These are phyloP conservation scores for Acanthamoeba sp. DNA, from an alignment of 208 protist genomes.

Conservation along the genomic window DNA sequence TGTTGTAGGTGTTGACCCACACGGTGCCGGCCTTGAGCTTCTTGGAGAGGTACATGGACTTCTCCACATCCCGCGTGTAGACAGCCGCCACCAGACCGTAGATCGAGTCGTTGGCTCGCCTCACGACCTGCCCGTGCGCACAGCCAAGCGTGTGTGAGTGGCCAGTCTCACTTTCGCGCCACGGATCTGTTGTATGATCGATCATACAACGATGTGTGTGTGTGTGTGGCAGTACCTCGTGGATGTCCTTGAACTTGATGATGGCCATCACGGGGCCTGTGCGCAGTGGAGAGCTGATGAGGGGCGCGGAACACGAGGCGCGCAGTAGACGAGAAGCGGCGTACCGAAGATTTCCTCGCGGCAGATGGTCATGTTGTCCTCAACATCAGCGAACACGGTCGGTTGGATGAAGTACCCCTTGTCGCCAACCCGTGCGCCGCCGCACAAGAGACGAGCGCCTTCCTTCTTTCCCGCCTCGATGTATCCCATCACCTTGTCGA, in stretches of 20 bases:
- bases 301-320: neutral
- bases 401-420: slow-evolving; percentile 65
- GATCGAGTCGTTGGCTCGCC: slow-evolving; percentile 47
- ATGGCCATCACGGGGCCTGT: slow-evolving; percentile 7
- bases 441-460: slow-evolving; percentile 5
- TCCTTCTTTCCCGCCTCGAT: slow-evolving; percentile 68
- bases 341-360: slow-evolving; percentile 32
- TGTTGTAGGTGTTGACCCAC: slow-evolving; percentile 65
- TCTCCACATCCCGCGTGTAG: slow-evolving; percentile 39
- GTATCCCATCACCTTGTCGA: slow-evolving; percentile 76
- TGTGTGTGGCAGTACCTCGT: neutral
- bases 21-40: slow-evolving; percentile 50
- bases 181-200: no score
- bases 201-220: neutral
- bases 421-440: neutral
- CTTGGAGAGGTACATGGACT: slow-evolving; percentile 43
- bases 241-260: slow-evolving; percentile 60
- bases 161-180: no score
- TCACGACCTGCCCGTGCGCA: slow-evolving; percentile 7
- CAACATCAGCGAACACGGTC: slow-evolving; percentile 58
- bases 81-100: slow-evolving; percentile 41
- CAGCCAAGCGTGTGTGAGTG: no score
- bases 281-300: neutral
- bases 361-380: slow-evolving; percentile 54
- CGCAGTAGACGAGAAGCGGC: neutral